phyloP scores from a whole-genome alignment of 768 basidiomycete genomes.

The Boletus reticuloceps region DNA sequence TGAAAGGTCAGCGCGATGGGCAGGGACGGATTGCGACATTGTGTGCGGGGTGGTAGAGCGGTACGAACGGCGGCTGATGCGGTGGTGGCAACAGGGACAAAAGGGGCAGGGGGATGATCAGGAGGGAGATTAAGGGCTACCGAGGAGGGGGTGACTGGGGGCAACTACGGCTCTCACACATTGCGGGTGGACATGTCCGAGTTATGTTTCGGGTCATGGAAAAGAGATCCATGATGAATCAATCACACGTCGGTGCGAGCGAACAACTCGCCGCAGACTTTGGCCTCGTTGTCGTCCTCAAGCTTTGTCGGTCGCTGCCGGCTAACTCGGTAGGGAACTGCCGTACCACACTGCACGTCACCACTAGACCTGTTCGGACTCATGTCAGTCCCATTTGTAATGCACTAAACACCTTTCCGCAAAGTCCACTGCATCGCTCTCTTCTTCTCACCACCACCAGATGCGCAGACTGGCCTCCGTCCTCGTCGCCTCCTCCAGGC shows the following conservation, averaged over 20 bases:
- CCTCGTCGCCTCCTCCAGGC: constrained; percentile 45
- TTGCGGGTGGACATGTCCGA: neutral
- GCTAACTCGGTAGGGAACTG: constrained; percentile 21
- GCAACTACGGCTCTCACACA: too few relatives aligned
- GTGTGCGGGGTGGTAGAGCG: constrained; percentile 56
- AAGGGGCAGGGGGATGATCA: neutral
- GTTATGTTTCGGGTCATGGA: neutral
- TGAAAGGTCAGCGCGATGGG: constrained; percentile 48
- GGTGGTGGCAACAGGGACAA: constrained; percentile 41
- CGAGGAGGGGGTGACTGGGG: neutral
- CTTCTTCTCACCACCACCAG: constrained; percentile 24
- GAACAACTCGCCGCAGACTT: neutral
- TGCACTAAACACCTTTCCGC: constrained; percentile 23
- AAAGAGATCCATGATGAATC: neutral
- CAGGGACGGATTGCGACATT: constrained; percentile 52
- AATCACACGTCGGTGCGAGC: constrained; percentile 10
- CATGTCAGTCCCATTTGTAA: constrained; percentile 36
- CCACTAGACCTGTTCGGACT: constrained; percentile 1
- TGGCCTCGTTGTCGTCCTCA: constrained; percentile 5
- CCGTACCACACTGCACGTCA: constrained; percentile 6
- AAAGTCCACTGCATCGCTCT: constrained; percentile 15
- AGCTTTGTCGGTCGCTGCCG: constrained; percentile 5
- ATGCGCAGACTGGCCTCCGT: constrained; percentile 70
- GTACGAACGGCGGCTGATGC: constrained; percentile 61
- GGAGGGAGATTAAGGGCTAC: constrained; percentile 16